A percentile compares a stretch with the other conserved stretches of the same genome.
phyloP scores from a whole-genome alignment of 306 rosid genomes.

The Prunus salicina region DNA sequence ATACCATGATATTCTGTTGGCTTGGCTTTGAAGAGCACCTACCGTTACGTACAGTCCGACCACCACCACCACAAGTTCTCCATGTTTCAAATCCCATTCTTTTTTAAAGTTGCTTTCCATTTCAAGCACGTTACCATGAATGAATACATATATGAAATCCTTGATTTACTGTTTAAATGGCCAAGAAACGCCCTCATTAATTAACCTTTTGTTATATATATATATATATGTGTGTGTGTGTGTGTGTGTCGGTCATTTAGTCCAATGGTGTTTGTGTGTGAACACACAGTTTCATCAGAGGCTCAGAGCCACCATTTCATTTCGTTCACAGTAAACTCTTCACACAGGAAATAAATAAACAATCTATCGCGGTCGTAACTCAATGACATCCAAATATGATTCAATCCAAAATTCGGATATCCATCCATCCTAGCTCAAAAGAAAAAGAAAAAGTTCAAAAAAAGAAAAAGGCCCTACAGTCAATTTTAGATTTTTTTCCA shows the following conservation, averaged over 20 bases:
- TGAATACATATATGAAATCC: not conserved
- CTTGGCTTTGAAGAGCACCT: not conserved
- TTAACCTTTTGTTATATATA: not conserved
- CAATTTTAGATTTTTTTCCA: not conserved
- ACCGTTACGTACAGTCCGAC: slow-evolving; percentile 7
- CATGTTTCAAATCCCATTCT: not conserved
- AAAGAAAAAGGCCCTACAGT: not conserved
- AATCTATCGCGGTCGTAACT: not conserved
- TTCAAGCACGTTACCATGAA: slow-evolving; percentile 15
- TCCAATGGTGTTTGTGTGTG: not conserved
- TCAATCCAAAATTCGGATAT: not conserved
- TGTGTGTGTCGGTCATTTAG: not conserved
- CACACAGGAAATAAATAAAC: no score
- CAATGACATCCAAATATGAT: not conserved
- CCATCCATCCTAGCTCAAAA: not conserved
- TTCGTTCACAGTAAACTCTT: no score
- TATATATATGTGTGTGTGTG: no score
- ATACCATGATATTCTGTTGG: not conserved
- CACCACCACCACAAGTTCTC: not conserved
- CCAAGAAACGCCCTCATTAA: not conserved
- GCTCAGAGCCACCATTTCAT: not conserved
- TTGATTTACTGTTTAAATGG: slow-evolving; percentile 8
- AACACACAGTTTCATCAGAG: not conserved
- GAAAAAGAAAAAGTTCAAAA: not conserved
- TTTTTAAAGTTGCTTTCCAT: slow-evolving; percentile 9